These are phyloP conservation scores for Penicillium salamii DNA, from an alignment of 495 filamentous ascomycete species.

Conservation along the genomic window DNA sequence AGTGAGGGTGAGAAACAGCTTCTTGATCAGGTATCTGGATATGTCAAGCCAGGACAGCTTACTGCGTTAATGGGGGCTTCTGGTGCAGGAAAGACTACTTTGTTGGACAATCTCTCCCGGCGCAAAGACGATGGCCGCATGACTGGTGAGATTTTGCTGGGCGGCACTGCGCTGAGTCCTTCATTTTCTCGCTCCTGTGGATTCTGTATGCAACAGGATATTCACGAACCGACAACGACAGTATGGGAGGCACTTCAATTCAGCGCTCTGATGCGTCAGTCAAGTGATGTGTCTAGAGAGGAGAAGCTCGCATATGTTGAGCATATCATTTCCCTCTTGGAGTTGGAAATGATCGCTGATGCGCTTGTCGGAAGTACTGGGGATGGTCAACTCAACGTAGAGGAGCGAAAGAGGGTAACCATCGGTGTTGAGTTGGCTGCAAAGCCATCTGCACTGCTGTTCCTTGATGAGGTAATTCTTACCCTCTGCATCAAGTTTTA, in stretches of 20 bases:
- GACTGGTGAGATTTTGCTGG: constrained; percentile 26
- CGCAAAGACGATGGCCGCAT: constrained; percentile 24
- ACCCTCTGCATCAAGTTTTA: no score
- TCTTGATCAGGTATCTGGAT: not conserved
- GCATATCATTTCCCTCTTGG: constrained; percentile 28
- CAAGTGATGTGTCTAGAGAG: constrained; percentile 20
- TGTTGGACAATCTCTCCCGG: constrained; percentile 47
- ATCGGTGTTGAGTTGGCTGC: constrained; percentile 78
- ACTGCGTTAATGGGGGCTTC: constrained; percentile 67
- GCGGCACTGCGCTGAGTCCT: constrained; percentile 25
- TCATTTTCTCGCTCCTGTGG: constrained; percentile 49
- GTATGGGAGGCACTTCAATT: constrained; percentile 48
- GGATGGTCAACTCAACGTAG: constrained; percentile 28
- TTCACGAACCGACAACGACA: constrained; percentile 54
- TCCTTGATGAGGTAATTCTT: not conserved
- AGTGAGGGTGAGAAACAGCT: not conserved
- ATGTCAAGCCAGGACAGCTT: constrained; percentile 36
- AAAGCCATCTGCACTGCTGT: constrained; percentile 43
- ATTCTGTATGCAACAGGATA: constrained; percentile 67
- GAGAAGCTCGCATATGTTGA: constrained; percentile 39
- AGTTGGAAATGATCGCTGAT: constrained; percentile 28
- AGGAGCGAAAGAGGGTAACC: constrained; percentile 53
- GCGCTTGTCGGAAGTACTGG: constrained; percentile 31
- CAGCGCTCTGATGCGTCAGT: constrained; percentile 44
- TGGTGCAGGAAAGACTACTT: constrained; percentile 69